Evolutionary conservation across 345 rosid genomes (phyloP).

Genomic region (Corchorus capsularis): DNA sequence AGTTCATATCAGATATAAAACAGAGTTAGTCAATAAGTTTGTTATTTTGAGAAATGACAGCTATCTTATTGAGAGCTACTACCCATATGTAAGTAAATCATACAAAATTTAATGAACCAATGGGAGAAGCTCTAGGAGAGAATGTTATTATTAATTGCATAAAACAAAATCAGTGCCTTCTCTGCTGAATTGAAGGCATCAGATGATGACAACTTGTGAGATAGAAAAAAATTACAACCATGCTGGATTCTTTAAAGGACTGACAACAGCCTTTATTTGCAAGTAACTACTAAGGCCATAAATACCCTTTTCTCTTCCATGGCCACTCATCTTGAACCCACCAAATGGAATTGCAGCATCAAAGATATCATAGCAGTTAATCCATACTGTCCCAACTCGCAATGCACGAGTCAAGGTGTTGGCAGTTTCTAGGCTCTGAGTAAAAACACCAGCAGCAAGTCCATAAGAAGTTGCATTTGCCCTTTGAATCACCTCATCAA

Average conservation of each 20-base stretch:
- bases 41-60: neutral
- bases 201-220: neutral
- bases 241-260: conserved; percentile 78
- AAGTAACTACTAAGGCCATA: conserved; percentile 75
- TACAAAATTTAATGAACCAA: neutral
- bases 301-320: conserved; percentile 86
- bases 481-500: conserved; percentile 66
- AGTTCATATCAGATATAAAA: neutral
- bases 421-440: conserved; percentile 74
- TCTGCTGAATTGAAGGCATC: neutral
- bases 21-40: neutral
- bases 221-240: conserved; percentile 56
- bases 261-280: conserved; percentile 94
- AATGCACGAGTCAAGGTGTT: conserved; percentile 71
- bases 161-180: neutral
- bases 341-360: conserved; percentile 92
- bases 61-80: too few relatives aligned
- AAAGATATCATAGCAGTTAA: conserved; percentile 74
- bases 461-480: conserved; percentile 67
- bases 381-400: conserved; percentile 74
- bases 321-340: conserved; percentile 94
- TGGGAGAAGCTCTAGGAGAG: neutral
- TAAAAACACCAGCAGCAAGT: conserved; percentile 88
- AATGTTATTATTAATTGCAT: conserved; percentile 6
- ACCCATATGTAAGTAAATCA: neutral